These are phyloP conservation scores for Stephania cephalantha DNA, from an alignment of 164 flowering plant species.

Conservation along the genomic window DNA sequence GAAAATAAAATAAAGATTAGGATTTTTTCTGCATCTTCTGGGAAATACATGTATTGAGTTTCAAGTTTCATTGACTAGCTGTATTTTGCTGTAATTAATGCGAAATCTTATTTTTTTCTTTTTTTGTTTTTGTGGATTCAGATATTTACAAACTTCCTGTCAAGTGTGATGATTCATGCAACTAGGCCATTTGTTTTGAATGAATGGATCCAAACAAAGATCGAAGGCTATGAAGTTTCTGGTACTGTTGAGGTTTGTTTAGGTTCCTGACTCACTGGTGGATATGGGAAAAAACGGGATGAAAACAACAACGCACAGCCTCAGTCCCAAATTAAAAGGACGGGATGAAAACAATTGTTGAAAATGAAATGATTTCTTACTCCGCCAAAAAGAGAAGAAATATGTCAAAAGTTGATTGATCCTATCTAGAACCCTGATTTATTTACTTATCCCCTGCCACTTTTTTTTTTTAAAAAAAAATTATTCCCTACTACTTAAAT, in stretches of 20 bases:
- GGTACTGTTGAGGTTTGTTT: slow-evolving; percentile 95
- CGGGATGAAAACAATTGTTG: background rate
- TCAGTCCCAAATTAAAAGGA: background rate
- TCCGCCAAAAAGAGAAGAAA: background rate
- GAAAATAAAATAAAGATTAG: background rate
- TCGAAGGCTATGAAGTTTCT: slow-evolving; percentile 96
- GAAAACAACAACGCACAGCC: background rate
- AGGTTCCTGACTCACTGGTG: no score
- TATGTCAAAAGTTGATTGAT: background rate
- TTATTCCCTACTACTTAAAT: background rate
- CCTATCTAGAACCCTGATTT: background rate
- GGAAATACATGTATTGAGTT: no score
- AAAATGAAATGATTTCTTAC: background rate
- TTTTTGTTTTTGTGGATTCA: slow-evolving; percentile 22
- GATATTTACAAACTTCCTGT: slow-evolving; percentile 93
- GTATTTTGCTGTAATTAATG: background rate
- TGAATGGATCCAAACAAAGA: slow-evolving; percentile 96
- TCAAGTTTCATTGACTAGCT: slow-evolving; percentile 3
- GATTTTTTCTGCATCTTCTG: background rate
- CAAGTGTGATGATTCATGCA: slow-evolving; percentile 94
- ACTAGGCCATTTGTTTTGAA: slow-evolving; percentile 85
- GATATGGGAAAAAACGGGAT: background rate
- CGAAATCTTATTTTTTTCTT: slow-evolving; percentile 1
- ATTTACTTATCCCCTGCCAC: background rate
- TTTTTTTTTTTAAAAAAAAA: background rate